Conservation (phyloP, 768 basidiomycete genomes). For the Pleurotus tuoliensis region DNA sequence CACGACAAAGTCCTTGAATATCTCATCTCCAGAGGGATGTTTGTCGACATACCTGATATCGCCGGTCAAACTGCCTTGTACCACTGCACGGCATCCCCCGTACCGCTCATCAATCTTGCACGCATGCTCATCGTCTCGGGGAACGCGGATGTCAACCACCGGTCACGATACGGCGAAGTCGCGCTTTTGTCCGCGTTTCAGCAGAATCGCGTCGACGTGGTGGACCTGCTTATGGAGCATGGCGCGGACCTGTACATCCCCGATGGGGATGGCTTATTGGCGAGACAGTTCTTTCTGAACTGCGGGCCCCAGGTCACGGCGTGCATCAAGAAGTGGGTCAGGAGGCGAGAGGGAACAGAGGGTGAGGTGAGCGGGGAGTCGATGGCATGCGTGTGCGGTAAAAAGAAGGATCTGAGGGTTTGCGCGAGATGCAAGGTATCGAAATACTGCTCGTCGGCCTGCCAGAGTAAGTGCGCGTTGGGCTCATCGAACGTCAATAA, state of each 20-base stretch:
- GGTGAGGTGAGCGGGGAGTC: slow-evolving; percentile 37
- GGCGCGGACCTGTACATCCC: slow-evolving; percentile 40
- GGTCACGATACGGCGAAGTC: slow-evolving; percentile 45
- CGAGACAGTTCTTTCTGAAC: slow-evolving; percentile 22
- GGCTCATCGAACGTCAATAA: neutral
- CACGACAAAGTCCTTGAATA: slow-evolving; percentile 34
- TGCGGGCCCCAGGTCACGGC: slow-evolving; percentile 44
- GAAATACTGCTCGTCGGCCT: slow-evolving; percentile 50
- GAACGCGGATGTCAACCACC: slow-evolving; percentile 42
- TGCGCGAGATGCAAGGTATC: slow-evolving; percentile 42
- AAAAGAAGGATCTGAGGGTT: slow-evolving; percentile 28
- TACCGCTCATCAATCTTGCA: slow-evolving; percentile 25
- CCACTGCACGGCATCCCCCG: slow-evolving; percentile 32
- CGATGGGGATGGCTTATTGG: slow-evolving; percentile 35
- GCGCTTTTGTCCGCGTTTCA: slow-evolving; percentile 32
- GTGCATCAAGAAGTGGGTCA: slow-evolving; percentile 40
- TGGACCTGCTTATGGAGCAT: slow-evolving; percentile 47
- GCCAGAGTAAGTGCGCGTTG: slow-evolving; percentile 42
- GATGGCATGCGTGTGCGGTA: slow-evolving; percentile 36
- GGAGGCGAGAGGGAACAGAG: slow-evolving; percentile 39
- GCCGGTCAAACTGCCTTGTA: slow-evolving; percentile 47
- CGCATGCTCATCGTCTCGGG: slow-evolving; percentile 39
- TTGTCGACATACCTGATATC: slow-evolving; percentile 40
- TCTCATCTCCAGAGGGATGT: slow-evolving; percentile 37
- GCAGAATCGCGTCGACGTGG: slow-evolving; percentile 21